Evolutionary conservation across 2,329 filamentous ascomycete species (phyloP), one percentile per base, ranked within the genome.

Genomic region (Neofusicoccum cordaticola): DNA sequence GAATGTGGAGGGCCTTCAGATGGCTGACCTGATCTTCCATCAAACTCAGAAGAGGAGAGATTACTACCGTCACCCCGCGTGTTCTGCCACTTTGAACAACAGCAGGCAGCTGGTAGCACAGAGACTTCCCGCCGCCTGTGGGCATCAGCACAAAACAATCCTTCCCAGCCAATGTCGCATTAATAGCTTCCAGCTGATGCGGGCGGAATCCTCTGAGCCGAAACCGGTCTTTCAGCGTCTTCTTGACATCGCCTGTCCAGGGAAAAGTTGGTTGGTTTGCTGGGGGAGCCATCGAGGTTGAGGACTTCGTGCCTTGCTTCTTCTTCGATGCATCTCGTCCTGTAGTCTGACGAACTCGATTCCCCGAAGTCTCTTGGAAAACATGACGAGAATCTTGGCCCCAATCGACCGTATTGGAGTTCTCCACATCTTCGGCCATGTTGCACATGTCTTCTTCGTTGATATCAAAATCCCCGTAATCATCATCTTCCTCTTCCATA

Each of bases 101-200:
- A 2, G 95, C 92, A 13, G 95, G 96, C 12, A 99, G 81, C 75
- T 99, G 96, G 75, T 99, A 99, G 76, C 95, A 98, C 1, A 99
- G 83, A 1, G 94, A 98, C 75, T 99, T 99, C 47, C 95, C 95
- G 66, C 95, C 95, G 62, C 95, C 95, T 0, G 95, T 99, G 2
- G 96, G 95, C 95, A 99, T 99, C 44, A 99, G 82, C 15, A 99
- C 90, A 74, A 99, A 99, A 0, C 91, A 90, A 77, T 99, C 94
- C 68, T 94, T 88, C 2, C 94, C 95, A 35, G 82, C 83, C 51
- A 99, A 81, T 0, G 95, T 98, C 1, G 93, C 90, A 76, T 99
- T 98, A 76, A 99, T 97, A 13, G 95, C 93, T 77, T 98, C 92
- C 1, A 98, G 83, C 74, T 99, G 95, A 73, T 97, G 95, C 62